Conservation (phyloP, 352 stramenopile species). For the Pythium utonaiense region DNA sequence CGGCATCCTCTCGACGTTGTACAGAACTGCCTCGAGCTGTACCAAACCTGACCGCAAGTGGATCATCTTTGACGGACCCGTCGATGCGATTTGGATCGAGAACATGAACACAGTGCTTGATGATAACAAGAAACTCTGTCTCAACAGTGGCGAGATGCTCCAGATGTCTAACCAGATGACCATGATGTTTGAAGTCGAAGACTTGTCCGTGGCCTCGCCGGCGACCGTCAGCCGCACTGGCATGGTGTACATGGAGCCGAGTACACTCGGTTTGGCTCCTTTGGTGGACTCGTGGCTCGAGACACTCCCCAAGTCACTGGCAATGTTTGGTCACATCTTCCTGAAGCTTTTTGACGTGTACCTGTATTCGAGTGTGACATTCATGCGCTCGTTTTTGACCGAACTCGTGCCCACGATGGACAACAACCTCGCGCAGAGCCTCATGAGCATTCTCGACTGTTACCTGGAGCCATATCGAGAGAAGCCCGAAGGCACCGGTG, state of each 20-base stretch:
- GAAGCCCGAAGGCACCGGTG: constrained; percentile 38
- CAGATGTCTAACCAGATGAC: constrained; percentile 96
- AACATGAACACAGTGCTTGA: constrained; percentile 97
- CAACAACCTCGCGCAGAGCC: constrained; percentile 89
- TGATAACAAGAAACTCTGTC: constrained; percentile 94
- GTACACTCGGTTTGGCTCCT: constrained; percentile 83
- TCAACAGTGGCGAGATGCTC: constrained; percentile 93
- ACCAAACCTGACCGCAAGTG: constrained; percentile 92
- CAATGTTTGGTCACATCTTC: constrained; percentile 39
- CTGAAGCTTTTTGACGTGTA: constrained; percentile 89
- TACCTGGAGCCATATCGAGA: constrained; percentile 72
- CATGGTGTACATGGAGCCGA: constrained; percentile 97
- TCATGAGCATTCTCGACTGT: constrained; percentile 93
- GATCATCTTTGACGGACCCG: constrained; percentile 94
- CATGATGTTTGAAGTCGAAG: constrained; percentile 98
- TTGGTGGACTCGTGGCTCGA: constrained; percentile 91
- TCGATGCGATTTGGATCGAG: constrained; percentile 96
- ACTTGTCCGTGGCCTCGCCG: constrained; percentile 91
- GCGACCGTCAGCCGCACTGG: constrained; percentile 93
- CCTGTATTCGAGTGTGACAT: constrained; percentile 81
- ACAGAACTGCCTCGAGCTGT: constrained; percentile 83
- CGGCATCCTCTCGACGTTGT: constrained; percentile 93
- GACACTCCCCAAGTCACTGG: constrained; percentile 42
- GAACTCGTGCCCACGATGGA: constrained; percentile 92
- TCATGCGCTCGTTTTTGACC: constrained; percentile 81